These are phyloP conservation scores for Cryptococcus neoformans DNA, from an alignment of 1,284 basidiomycete genomes.

Conservation along the genomic window DNA sequence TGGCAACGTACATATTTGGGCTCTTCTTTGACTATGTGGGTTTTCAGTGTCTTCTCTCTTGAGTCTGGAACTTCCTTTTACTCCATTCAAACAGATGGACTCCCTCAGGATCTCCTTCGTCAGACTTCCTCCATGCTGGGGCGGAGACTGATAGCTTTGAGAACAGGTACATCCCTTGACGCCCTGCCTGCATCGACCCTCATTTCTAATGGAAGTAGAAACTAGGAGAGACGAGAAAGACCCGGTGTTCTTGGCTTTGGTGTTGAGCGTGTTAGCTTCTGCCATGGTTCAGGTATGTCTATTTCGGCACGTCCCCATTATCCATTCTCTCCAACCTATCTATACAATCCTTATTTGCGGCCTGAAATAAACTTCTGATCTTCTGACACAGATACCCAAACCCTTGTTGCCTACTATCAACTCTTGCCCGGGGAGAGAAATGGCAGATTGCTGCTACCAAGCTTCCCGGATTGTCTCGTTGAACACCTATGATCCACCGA, in stretches of 20 bases:
- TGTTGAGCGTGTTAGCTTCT: slow-evolving; percentile 8
- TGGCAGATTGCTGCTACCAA: no score
- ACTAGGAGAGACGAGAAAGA: slow-evolving; percentile 6
- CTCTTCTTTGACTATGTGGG: no score
- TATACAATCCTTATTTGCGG: neutral
- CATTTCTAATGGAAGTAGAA: slow-evolving; percentile 8
- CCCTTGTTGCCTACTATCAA: slow-evolving; percentile 5
- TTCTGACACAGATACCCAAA: slow-evolving; percentile 7
- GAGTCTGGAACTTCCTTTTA: no score
- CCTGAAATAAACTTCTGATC: neutral
- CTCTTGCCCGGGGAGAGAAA: neutral
- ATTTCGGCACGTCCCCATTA: neutral
- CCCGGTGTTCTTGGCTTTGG: slow-evolving; percentile 12
- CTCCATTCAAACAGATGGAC: no score
- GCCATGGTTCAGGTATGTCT: slow-evolving; percentile 10
- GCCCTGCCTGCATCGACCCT: slow-evolving; percentile 15
- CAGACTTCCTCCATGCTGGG: no score
- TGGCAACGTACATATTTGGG: no score
- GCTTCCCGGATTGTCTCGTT: no score
- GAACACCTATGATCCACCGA: no score
- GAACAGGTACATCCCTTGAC: slow-evolving; percentile 11
- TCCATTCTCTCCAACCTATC: neutral
- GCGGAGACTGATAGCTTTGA: neutral
- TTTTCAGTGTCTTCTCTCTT: no score
- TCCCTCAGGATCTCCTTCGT: no score